Evolutionary conservation across 2,329 filamentous ascomycete species (phyloP), one percentile per base, ranked within the genome.

Genomic region (Lecanicillium sp.): DNA sequence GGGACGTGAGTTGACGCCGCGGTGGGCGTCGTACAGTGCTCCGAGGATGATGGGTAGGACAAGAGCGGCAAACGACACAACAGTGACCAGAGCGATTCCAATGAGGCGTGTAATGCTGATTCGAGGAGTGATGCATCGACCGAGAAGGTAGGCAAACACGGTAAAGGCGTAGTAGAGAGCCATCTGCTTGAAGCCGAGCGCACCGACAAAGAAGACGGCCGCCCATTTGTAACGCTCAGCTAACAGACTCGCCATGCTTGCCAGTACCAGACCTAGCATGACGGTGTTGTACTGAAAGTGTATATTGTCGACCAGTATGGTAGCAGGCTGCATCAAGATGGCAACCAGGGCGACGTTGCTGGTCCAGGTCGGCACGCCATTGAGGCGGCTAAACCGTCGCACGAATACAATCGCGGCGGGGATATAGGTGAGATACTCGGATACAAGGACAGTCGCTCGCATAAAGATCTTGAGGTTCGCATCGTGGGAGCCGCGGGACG

Each of bases 151-250:
- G 22, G 87, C 83, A 58, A 96, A 96, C 41, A 96, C 81, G 15
- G 83, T 81, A 12, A 94, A 89, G 3, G 94, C 88, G 60, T 95
- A 98, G 65, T 96, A 98, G 13, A 98, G 71, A 1, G 90, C 90
- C 94, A 98, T 98, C 61, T 98, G 92, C 68, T 98, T 98, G 71
- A 96, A 98, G 5, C 87, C 87, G n/a, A 98, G 69, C 3, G 90
- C 85, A 13, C 77, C 78, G 6, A 98, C 92, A 51, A 98, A 98
- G 66, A 95, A 95, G 43, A 95, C 76, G 45, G 86, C 88, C 18
- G 85, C 78, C 88, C 90, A 95, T 45, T 94, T 74, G 51, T 82
- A 82, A 35, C 88, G 77, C 4, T 85, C 85, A 3, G 88, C 87
- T 36, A 95, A 62, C 64, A 96, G 83, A 58, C 85, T 92, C 30